These are phyloP conservation scores for Yamadazyma laniorum DNA, from an alignment of 805 yeast species.

Conservation along the genomic window DNA sequence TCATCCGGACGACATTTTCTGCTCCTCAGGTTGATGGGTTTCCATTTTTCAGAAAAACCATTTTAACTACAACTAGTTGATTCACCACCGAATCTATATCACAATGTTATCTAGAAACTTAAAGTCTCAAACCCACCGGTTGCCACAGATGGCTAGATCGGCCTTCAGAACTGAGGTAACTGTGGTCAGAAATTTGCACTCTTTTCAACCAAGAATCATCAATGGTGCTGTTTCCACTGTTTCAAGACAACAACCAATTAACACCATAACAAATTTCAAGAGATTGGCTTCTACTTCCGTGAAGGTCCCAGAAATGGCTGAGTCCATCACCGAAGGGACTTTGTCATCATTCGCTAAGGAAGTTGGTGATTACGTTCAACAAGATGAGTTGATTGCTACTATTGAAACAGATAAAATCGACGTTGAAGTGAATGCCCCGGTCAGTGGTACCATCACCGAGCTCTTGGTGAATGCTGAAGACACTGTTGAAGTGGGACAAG, in stretches of 20 bases:
- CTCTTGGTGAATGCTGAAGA: slow-evolving; percentile 81
- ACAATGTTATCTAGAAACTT: slow-evolving; percentile 19
- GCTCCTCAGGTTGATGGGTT: slow-evolving; percentile 4
- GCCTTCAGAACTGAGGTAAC: slow-evolving; percentile 1
- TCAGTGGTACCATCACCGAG: slow-evolving; percentile 85
- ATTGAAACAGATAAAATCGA: slow-evolving; percentile 98
- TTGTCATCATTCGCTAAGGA: slow-evolving; percentile 62
- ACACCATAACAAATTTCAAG: slow-evolving; percentile 22
- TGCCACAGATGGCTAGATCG: slow-evolving; percentile 10
- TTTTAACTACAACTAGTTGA: neutral
- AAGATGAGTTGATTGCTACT: slow-evolving; percentile 91
- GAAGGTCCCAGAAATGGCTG: slow-evolving; percentile 98
- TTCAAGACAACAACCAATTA: slow-evolving; percentile 7
- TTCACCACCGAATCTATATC: neutral
- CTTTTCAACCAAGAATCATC: neutral
- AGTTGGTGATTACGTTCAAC: slow-evolving; percentile 84
- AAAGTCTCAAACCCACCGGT: slow-evolving; percentile 14
- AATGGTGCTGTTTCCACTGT: neutral
- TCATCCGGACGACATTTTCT: slow-evolving; percentile 9
- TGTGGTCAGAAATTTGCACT: slow-evolving; percentile 8
- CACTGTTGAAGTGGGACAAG: slow-evolving; percentile 95
- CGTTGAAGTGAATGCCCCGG: slow-evolving; percentile 93
- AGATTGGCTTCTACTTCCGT: slow-evolving; percentile 51
- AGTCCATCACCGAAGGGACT: slow-evolving; percentile 96
- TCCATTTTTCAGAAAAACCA: neutral